Evolutionary conservation across 306 rosid genomes (phyloP).

Genomic region (Hippophae tibetana): DNA sequence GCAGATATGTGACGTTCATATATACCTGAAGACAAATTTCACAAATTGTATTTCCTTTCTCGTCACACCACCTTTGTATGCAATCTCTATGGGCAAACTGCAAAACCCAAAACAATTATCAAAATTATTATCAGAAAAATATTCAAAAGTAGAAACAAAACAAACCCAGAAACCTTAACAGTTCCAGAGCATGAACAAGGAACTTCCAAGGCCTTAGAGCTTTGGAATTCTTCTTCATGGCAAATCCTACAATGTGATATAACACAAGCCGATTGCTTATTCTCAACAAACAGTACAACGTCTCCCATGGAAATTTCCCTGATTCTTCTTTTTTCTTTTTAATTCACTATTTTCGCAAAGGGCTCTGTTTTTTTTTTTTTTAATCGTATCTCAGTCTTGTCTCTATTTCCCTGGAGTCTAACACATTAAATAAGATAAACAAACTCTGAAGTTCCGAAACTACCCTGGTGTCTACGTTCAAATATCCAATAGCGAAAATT

Average conservation of each 20-base stretch:
- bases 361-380: constrained; percentile 8
- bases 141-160: neutral
- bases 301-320: constrained; percentile 43
- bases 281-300: constrained; percentile 46
- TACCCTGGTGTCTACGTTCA: constrained; percentile 27
- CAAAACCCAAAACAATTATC: neutral
- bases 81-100: constrained; percentile 98
- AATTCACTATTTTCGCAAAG: neutral
- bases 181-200: constrained; percentile 98
- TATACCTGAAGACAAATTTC: constrained; percentile 94
- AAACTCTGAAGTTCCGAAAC: constrained; percentile 24
- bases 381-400: neutral
- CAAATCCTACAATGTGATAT: constrained; percentile 72
- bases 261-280: constrained; percentile 35
- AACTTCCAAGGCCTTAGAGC: constrained; percentile 53
- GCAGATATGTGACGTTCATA: neutral
- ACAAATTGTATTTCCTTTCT: constrained; percentile 76
- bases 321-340: neutral
- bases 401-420: constrained; percentile 7
- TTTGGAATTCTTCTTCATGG: constrained; percentile 77
- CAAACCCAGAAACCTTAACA: constrained; percentile 41
- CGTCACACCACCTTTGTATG: constrained; percentile 94
- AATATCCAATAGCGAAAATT: too few relatives aligned
- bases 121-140: neutral
- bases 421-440: constrained; percentile 27